Base-by-base conservation (phyloP, 1,139 yeast species). In the Debaryomyces nepalensis region DNA sequence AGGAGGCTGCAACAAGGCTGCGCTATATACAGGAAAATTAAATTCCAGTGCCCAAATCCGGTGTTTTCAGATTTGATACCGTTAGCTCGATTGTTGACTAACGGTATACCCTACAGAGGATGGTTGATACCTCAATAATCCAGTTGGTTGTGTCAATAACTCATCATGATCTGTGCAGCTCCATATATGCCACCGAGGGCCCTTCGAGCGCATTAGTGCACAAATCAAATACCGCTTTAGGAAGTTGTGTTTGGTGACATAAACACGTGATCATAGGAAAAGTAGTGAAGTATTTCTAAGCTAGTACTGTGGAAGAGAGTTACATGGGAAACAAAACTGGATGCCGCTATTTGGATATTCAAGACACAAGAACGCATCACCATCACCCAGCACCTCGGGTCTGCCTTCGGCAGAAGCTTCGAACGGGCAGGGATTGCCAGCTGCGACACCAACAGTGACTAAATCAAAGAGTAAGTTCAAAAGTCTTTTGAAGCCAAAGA, bases 401-500 rank as follows among this genome's bases (percentile, higher is more conserved):
- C 22, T 16, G 11, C 19, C 18, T 15, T 18, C 16, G 5, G n/a
- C 26, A 4, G 37, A 34, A 7, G n/a, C 11, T 24, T 34, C 37
- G 10, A 34, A 18, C 11, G 19, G 12, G n/a, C 24, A 30, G 14
- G 3, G 14, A 10, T 24, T 30, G 5, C 11, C 22, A 6, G 37
- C 21, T 6, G 15, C 15, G 4, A 15, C n/a, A 5, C 5, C 37
- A 11, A n/a, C 30, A 15, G 26, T 30, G 11, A 15, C 18, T 8
- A 29, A 29, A n/a, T 16, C 37, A 6, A 34, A 34, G 30, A 26
- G 18, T 18, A 34, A 34, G n/a, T 22, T 34, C 14, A 34, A 34
- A 24, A 34, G 19, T n/a, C 33, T 36, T 26, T n/a, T 36, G 7
- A 36, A 22, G 19, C 39, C 39, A n/a, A 36, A 20, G 14, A 19